Base-by-base conservation (phyloP, 805 yeast species). In the Pichia kluyveri region DNA sequence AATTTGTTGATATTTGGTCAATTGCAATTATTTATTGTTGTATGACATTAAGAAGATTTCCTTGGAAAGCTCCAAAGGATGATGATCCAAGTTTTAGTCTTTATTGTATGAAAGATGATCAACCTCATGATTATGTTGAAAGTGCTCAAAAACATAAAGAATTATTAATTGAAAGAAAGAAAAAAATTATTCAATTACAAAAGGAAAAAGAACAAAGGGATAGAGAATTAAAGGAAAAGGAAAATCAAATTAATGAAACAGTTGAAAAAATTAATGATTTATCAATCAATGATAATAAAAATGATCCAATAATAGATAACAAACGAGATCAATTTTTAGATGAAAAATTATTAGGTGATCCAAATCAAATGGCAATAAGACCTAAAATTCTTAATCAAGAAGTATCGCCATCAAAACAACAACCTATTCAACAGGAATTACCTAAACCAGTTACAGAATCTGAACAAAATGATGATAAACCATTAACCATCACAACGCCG, bases 11-110 rank as follows among this genome's bases (percentile, higher is more conserved):
- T 66, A 75, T 86, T 32, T 86, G 95, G 95, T 84, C 93, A 7
- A 71, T 84, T 42, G 95, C 87, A 19, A 86, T 86, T 36, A 86
- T 86, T 28, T 86, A 82, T 60, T 86, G 95, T 65, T 86, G 95
- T 67, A 85, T 86, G 91, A 83, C 87, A 54, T 69, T 86, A 51
- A 82, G 85, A 65, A 75, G 90, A 60, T 86, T 86, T 61, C 95
- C 95, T 3, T 86, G 95, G 95, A 86, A 85, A 62, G 85, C 82
- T 2, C 95, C 95, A 12, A 78, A 76, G 55, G 69, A 69, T 17
- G 64, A 78, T 34, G 95, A 86, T 63, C 81, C 82, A 53, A 82
- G 88, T 56, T 86, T 79, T 63, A 76, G 74, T 54, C 67, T 85
- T 32, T 86, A 76, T 59, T 76, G 80, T 43, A 63, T 76, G 73